Base-by-base conservation (phyloP, 2,329 filamentous ascomycete genomes). In the Pyrenophora graminea region DNA sequence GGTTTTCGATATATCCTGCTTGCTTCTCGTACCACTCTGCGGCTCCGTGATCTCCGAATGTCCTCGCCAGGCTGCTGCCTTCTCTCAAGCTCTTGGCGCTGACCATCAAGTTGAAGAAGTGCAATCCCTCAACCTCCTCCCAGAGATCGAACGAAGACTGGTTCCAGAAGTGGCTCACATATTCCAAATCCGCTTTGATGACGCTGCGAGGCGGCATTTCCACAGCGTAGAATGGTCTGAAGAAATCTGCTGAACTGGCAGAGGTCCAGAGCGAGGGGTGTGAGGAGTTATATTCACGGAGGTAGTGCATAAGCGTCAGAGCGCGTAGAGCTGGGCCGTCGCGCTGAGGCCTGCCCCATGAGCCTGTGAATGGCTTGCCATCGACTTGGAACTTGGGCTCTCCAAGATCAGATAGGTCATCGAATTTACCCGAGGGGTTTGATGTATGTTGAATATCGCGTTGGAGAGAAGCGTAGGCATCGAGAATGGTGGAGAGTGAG, bases 161-260 rank as follows among this genome's bases (percentile, higher is more conserved):
- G 23, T 73, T 72, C 76, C 76, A 78, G 58, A 64, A 70, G 33
- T 74, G 70, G 13, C 71, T 69, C 3, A 76, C 69, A 48, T 78
- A 78, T 44, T 78, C 76, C 10, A 78, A 58, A 55, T 78, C 76
- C 0, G 75, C 74, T 55, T 78, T 77, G 52, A 78, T 76, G 30
- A 75, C 61, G 62, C 71, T 72, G 51, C 70, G 58, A 30, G 72
- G 64, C 19, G 73, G 63, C 59, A 74, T 56, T 19, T 59, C 58
- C 3, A 69, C 53, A n/a, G 71, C 56, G 45, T 78, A 78, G 33
- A 76, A 63, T 4, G 58, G 63, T 13, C 54, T 52, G 55, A 69
- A 74, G 53, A 71, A 74, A 38, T 67, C 56, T 6, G 58, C 56
- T 6, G 44, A 66, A 53, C 19, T 40, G 19, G 47, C 45, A 31